A percentile compares a stretch with the other conserved stretches of the same genome.
These are phyloP conservation scores for Blastobotrys persicus DNA, from an alignment of 1,139 yeast species.

Conservation along the genomic window DNA sequence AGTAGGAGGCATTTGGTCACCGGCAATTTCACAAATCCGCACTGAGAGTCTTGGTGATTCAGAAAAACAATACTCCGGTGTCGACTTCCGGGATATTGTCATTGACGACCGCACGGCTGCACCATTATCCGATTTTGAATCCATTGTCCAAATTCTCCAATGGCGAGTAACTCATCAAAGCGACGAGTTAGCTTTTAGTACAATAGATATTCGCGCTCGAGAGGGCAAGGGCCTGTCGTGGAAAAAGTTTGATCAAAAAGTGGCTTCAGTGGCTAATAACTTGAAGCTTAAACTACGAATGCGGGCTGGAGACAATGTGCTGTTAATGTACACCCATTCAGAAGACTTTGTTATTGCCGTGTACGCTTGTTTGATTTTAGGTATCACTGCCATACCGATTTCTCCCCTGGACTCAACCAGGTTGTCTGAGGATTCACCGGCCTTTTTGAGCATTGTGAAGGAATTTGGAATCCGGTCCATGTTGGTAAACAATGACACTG, in stretches of 20 bases:
- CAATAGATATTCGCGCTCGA: slow-evolving; percentile 46
- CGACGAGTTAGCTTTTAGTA: slow-evolving; percentile 79
- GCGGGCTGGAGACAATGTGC: slow-evolving; percentile 66
- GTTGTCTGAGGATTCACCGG: slow-evolving; percentile 71
- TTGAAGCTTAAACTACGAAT: slow-evolving; percentile 49
- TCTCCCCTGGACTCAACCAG: slow-evolving; percentile 69
- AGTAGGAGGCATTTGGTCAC: slow-evolving; percentile 84
- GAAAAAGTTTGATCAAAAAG: slow-evolving; percentile 76
- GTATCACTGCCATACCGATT: slow-evolving; percentile 77
- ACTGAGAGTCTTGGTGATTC: slow-evolving; percentile 48
- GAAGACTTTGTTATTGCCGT: slow-evolving; percentile 84
- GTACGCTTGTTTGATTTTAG: slow-evolving; percentile 82
- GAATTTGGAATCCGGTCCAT: slow-evolving; percentile 72
- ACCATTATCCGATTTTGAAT: slow-evolving; percentile 67
- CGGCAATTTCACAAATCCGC: slow-evolving; percentile 60
- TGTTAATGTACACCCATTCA: slow-evolving; percentile 81
- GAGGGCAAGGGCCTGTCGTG: slow-evolving; percentile 66
- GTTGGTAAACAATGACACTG: slow-evolving; percentile 76
- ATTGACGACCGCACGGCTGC: slow-evolving; percentile 76
- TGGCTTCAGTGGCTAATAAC: slow-evolving; percentile 68
- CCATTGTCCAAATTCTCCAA: slow-evolving; percentile 71
- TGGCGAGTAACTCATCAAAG: slow-evolving; percentile 73
- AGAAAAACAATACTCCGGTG: slow-evolving; percentile 66
- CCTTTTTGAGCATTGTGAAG: slow-evolving; percentile 60
- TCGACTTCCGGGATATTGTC: slow-evolving; percentile 73